Evolutionary conservation across 768 basidiomycete species (phyloP).

Genomic region (Pholiota molesta): DNA sequence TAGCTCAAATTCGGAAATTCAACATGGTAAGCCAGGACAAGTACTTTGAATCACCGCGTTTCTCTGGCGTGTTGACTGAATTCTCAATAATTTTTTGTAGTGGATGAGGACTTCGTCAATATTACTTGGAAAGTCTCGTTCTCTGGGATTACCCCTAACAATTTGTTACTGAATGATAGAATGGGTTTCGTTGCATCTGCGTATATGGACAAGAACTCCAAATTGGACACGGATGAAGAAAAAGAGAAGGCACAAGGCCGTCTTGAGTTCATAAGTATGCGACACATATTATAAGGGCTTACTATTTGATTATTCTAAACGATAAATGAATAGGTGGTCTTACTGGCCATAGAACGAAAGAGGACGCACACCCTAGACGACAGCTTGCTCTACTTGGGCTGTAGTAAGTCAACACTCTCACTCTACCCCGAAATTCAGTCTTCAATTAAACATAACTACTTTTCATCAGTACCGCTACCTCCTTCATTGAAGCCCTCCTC

Average conservation of each 20-base stretch:
- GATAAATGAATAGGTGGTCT: constrained; percentile 26
- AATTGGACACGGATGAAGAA: constrained; percentile 22
- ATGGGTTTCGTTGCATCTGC: constrained; percentile 4
- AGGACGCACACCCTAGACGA: constrained; percentile 18
- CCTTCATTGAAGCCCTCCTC: constrained; percentile 15
- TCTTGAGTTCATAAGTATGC: constrained; percentile 30
- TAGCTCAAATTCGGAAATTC: not conserved
- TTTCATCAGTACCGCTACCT: constrained; percentile 16
- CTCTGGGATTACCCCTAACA: constrained; percentile 27
- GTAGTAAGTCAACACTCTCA: constrained; percentile 11
- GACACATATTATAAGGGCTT: not conserved
- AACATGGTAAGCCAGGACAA: not conserved
- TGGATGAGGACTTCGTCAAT: constrained; percentile 29
- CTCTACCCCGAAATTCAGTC: not conserved
- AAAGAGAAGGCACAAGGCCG: constrained; percentile 23
- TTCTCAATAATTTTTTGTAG: too few species aligned
- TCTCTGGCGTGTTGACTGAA: too few species aligned
- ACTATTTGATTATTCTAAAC: not conserved
- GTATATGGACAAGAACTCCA: constrained; percentile 14
- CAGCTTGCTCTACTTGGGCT: constrained; percentile 21
- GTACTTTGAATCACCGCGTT: too few species aligned
- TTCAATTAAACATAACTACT: not conserved
- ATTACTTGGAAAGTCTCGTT: constrained; percentile 37
- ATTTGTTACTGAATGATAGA: constrained; percentile 23
- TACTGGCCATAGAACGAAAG: constrained; percentile 28